Percentiles rank a stretch among this genome's conserved stretches.
Evolutionary conservation across 1,284 basidiomycete species (phyloP).

Genomic region (Phylloporus sp.): DNA sequence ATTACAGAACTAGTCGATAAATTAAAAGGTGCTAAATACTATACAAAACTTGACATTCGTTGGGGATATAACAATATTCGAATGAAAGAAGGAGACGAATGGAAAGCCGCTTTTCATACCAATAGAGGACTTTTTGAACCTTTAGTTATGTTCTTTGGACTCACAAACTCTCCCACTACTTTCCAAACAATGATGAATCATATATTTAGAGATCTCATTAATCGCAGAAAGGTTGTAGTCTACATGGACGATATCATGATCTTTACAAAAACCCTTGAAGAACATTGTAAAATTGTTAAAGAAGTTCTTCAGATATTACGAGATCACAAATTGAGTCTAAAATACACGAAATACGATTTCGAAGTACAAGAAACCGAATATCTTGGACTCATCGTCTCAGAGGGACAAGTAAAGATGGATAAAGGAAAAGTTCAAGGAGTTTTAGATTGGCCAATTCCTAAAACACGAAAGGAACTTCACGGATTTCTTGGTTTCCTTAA

Average conservation of each 20-base stretch:
- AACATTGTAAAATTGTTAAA: neutral
- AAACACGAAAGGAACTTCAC: neutral
- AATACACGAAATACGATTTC: neutral
- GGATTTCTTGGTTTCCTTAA: neutral
- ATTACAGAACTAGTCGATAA: neutral
- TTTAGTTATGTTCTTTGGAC: constrained; percentile 28
- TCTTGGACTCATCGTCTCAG: neutral
- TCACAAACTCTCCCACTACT: constrained; percentile 29
- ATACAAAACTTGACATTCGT: neutral
- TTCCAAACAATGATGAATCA: constrained; percentile 35
- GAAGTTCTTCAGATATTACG: neutral
- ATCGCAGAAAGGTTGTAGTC: constrained; percentile 11
- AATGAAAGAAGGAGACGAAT: constrained; percentile 6
- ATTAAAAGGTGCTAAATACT: neutral
- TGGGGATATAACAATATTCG: neutral
- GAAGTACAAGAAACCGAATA: neutral
- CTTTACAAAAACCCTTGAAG: constrained; percentile 2
- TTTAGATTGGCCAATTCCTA: neutral
- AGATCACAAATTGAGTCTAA: neutral
- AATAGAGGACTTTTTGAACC: constrained; percentile 12
- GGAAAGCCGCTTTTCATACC: constrained; percentile 14
- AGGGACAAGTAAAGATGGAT: neutral
- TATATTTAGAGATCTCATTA: constrained; percentile 28
- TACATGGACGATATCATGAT: constrained; percentile 18
- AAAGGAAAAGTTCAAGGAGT: neutral